Evolutionary conservation across 148 eudicot genomes (phyloP), one percentile per base, ranked within the genome.

Genomic region (Cornus controversa): DNA sequence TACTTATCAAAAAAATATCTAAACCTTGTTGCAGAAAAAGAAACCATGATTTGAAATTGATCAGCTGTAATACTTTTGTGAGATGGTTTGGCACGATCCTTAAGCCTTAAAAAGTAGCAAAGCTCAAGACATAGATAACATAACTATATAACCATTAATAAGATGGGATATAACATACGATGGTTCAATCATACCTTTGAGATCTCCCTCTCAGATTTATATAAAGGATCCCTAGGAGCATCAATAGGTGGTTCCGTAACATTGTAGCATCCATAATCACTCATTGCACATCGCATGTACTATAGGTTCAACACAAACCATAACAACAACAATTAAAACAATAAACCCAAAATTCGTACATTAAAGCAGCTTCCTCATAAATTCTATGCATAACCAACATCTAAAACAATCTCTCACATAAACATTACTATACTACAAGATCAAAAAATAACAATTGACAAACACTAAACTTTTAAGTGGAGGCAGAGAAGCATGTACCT

Each of bases 141-240:
- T n/a, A 50, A 1, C 6, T 2, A 2, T 11, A 50, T 50, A 15
- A 50, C 6, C 57, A 60, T 60, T 18, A 18, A 60, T 6, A 1
- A 7, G 23, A 60, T 22, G 28, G 47, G 25, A 67, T 50, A 27
- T 5, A 8, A 7, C 64, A 60, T 3, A 60, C 3, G 24, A 18
- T 54, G 22, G 22, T 47, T 77, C 34, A 40, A 24, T 7, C 75
- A 53, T 85, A 92, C 99, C 97, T 96, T 96, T 42, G 81, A 78
- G 18, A 96, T 78, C 82, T 96, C 95, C 79, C 88, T 87, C 78
- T 96, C 97, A 47, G 98, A 85, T 84, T 93, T 96, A 76, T 93
- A 96, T 86, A 93, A 78, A n/a, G 99, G 99, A 86, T 96, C 99
- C 82, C 98, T 85, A 77, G 94, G 97, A 63, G 97, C 98, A 80